These are phyloP conservation scores for Tetrapisispora arboricola DNA, from an alignment of 805 yeast genomes.

Conservation along the genomic window DNA sequence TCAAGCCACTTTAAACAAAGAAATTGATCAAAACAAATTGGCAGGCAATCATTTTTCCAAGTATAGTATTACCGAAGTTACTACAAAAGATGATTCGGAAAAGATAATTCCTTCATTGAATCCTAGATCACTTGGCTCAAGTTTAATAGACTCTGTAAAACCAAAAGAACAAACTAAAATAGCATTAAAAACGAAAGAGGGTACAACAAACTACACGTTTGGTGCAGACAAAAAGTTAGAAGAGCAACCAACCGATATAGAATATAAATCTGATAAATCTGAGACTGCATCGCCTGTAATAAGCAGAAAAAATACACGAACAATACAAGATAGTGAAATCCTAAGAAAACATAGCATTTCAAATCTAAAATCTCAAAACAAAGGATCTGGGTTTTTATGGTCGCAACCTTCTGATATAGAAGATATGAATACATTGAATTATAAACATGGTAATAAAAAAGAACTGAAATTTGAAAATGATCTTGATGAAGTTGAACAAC, in stretches of 20 bases:
- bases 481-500: background rate
- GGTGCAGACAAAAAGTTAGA: background rate
- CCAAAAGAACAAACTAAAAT: constrained; percentile 10
- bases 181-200: background rate
- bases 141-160: constrained; percentile 24
- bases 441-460: background rate
- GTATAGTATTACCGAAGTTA: background rate
- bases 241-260: background rate
- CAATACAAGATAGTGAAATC: background rate
- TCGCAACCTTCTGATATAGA: background rate
- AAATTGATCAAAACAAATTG: background rate
- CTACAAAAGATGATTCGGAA: background rate
- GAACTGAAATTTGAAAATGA: background rate
- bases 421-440: background rate
- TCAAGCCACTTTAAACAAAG: background rate
- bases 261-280: background rate
- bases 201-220: background rate
- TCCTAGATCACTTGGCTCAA: constrained; percentile 19
- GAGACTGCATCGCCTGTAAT: background rate
- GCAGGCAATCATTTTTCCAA: background rate
- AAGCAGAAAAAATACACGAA: background rate
- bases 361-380: background rate
- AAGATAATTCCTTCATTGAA: constrained; percentile 2
- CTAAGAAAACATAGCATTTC: background rate
- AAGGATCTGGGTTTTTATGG: constrained; percentile 2